These are phyloP conservation scores for Trypanosoma theileri DNA, from an alignment of 208 protist species.

Conservation along the genomic window DNA sequence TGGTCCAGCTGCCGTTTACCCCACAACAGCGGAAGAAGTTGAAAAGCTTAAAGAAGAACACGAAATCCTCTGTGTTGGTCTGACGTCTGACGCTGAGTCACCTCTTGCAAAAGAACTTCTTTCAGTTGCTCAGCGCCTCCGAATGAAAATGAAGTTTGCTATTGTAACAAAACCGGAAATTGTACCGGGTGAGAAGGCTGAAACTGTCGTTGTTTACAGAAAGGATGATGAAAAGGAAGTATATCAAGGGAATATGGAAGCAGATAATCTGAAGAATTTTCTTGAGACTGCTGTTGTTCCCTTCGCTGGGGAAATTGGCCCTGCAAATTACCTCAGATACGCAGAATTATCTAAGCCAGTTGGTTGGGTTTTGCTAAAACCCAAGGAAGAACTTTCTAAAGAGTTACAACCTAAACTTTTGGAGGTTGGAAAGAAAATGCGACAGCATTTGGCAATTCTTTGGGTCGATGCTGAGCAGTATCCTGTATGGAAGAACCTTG, in stretches of 20 bases:
- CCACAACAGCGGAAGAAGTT: constrained; percentile 49
- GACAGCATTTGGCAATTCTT: constrained; percentile 69
- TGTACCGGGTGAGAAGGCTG: constrained; percentile 44
- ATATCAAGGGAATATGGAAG: constrained; percentile 41
- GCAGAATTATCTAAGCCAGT: constrained; percentile 46
- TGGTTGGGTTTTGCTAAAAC: constrained; percentile 70
- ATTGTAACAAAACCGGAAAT: constrained; percentile 59
- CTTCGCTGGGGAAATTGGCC: constrained; percentile 72
- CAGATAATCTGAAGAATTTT: constrained; percentile 44
- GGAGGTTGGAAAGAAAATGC: constrained; percentile 70
- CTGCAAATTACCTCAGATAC: constrained; percentile 68
- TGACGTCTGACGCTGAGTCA: constrained; percentile 46
- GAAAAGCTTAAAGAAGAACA: constrained; percentile 55
- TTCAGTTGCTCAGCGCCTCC: constrained; percentile 35
- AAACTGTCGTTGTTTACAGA: constrained; percentile 68
- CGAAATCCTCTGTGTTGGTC: constrained; percentile 46
- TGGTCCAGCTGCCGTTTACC: constrained; percentile 39
- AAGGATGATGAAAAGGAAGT: constrained; percentile 43
- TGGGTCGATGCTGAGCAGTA: constrained; percentile 76
- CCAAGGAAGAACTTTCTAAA: constrained; percentile 22
- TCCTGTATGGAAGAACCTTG: constrained; percentile 59
- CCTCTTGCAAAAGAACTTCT: constrained; percentile 33
- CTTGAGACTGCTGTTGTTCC: constrained; percentile 45
- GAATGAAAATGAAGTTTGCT: constrained; percentile 55
- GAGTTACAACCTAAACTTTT: constrained; percentile 31